These are phyloP conservation scores for Coccomyxa subellipsoidea DNA, from an alignment of 163 green algal species.

Conservation along the genomic window DNA sequence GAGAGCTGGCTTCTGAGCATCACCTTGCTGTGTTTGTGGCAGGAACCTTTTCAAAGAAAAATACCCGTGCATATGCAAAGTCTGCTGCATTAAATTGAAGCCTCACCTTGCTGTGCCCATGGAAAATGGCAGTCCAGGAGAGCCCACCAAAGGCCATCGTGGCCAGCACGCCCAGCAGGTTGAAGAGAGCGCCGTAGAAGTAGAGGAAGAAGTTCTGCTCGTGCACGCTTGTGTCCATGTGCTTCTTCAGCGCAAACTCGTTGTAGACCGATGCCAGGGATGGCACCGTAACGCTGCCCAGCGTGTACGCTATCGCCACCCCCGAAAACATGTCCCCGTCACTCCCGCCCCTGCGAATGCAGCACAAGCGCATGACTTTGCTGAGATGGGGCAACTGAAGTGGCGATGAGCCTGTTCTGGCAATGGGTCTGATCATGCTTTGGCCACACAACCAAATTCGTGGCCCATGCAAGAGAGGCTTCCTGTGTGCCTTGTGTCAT, in stretches of 20 bases:
- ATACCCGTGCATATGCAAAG: no score
- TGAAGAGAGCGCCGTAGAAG: slow-evolving; percentile 89
- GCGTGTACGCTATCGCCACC: slow-evolving; percentile 60
- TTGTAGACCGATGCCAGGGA: slow-evolving; percentile 90
- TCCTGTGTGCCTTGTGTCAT: no score
- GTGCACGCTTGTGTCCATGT: slow-evolving; percentile 94
- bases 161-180: slow-evolving; percentile 64
- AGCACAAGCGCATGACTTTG: neutral
- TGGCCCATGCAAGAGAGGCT: no score
- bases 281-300: slow-evolving; percentile 81
- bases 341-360: neutral
- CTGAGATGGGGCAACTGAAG: no score
- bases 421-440: no score
- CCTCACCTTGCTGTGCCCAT: slow-evolving; percentile 40
- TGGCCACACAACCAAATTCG: no score
- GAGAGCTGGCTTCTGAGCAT: no score
- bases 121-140: slow-evolving; percentile 52
- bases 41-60: no score
- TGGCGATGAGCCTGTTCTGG: no score
- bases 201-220: slow-evolving; percentile 98
- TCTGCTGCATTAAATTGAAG: no score
- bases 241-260: slow-evolving; percentile 89
- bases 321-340: slow-evolving; percentile 17
- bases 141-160: slow-evolving; percentile 43
- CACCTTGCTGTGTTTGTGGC: no score